Base-by-base conservation (phyloP, 371 early-diverging fungal genomes). In the Syncephalastrum racemosum region DNA sequence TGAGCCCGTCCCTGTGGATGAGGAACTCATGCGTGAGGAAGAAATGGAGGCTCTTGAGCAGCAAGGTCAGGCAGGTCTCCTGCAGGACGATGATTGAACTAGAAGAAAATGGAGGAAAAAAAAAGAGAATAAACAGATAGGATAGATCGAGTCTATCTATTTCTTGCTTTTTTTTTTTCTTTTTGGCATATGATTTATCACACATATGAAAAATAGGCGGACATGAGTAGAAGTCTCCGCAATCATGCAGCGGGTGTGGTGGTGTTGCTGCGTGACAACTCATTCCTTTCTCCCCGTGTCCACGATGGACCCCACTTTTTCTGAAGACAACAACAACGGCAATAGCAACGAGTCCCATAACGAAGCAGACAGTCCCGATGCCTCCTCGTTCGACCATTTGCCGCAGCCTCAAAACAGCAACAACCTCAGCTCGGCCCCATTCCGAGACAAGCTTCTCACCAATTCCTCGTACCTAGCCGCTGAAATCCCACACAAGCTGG, bases 341-440 rank as follows among this genome's bases (percentile, higher is more conserved):
- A n/a, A n/a, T n/a, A n/a, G n/a, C n/a, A n/a, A 8, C 36, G 36
- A 31, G 10, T 8, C 36, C 10, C 36, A 31, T 8, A 5, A 12
- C 36, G 36, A 31, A 31, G 0, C 8, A 8, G 36, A 31, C 36
- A 31, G 12, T 31, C 10, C 10, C 36, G 36, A 31, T 31, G 6
- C 36, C 10, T 31, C 36, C 10, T 31, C 36, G 36, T 12, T 31
- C n/a, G 63, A 63, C 23, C 46, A 66, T 41, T 48, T 77, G 42
- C 77, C 77, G 24, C 77, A 77, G 64, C 79, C 79, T 5, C 79
- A 75, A 40, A 79, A 79, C 45, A 67, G 66, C 59, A 79, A 79
- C 39, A 71, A 70, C 45, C 43, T 71, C 27, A 75, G 79, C 49
- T 66, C 67, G 12, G 79, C 75, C 5, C 79, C 79, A 39, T 54